A percentile compares a stretch with the other conserved stretches of the same genome.
These are phyloP conservation scores for Protomyces arabidopsidicola DNA, from an alignment of 1,139 yeast species.

Conservation along the genomic window DNA sequence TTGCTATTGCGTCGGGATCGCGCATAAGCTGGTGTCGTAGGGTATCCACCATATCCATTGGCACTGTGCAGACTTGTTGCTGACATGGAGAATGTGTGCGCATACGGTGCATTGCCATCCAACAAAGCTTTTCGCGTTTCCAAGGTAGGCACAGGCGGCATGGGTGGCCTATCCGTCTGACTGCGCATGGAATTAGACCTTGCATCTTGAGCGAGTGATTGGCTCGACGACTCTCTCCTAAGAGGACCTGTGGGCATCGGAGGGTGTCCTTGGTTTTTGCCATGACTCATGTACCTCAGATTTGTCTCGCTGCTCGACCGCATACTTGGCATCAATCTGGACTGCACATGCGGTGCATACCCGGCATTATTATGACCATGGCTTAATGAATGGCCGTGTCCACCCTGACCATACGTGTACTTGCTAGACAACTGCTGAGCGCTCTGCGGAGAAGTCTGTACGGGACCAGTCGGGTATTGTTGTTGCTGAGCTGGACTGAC, in stretches of 20 bases:
- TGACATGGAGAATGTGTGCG: slow-evolving; percentile 6
- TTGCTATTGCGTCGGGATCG: neutral
- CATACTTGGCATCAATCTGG: neutral
- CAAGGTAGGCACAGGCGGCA: slow-evolving; percentile 9
- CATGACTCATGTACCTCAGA: neutral
- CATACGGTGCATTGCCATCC: slow-evolving; percentile 19
- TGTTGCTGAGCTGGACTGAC: neutral
- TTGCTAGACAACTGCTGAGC: slow-evolving; percentile 10
- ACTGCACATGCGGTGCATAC: neutral
- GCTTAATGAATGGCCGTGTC: neutral
- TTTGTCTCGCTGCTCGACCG: slow-evolving; percentile 24
- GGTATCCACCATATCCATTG: neutral
- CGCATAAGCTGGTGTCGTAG: neutral
- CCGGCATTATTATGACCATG: neutral
- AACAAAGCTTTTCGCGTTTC: slow-evolving; percentile 14
- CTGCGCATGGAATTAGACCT: slow-evolving; percentile 10
- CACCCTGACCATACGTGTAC: neutral
- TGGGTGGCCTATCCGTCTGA: neutral
- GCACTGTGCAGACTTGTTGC: neutral
- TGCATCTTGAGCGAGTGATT: slow-evolving; percentile 3
- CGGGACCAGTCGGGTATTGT: neutral
- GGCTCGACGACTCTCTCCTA: slow-evolving; percentile 5
- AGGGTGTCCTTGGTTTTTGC: neutral
- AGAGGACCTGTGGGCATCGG: slow-evolving; percentile 11
- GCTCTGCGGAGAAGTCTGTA: neutral